Percentiles rank a stretch among this genome's conserved stretches.
These are phyloP conservation scores for Yamagishiella unicocca DNA, from an alignment of 139 green algal genomes.

Conservation along the genomic window DNA sequence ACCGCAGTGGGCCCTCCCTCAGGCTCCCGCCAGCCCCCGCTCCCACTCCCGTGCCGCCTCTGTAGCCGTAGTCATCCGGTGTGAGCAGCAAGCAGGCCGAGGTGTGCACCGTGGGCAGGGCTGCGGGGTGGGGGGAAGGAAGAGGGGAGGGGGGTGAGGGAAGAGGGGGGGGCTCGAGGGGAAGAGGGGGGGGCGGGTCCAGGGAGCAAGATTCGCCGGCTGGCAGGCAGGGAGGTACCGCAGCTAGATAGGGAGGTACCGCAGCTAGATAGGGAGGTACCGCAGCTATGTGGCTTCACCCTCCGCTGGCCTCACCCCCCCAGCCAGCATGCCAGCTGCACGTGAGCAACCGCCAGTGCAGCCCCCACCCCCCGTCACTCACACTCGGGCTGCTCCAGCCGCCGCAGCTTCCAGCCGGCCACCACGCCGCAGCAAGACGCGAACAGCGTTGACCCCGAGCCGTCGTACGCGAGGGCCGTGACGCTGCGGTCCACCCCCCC, in stretches of 20 bases:
- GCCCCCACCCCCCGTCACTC: not conserved
- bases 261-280: too few species aligned
- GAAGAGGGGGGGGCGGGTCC: too few species aligned
- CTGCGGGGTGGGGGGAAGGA: not conserved
- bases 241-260: too few species aligned
- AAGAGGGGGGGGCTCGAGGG: too few species aligned
- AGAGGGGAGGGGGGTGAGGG: not conserved
- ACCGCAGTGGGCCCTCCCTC: too few species aligned
- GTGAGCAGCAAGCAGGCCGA: not conserved
- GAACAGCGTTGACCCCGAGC: not conserved
- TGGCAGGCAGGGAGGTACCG: too few species aligned
- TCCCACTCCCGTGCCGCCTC: too few species aligned
- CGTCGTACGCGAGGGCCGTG: slow-evolving; percentile 10
- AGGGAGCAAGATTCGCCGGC: too few species aligned
- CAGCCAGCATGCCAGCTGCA: not conserved
- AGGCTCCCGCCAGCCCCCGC: too few species aligned
- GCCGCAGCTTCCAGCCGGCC: slow-evolving; percentile 30
- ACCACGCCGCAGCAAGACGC: slow-evolving; percentile 9
- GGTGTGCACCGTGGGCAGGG: not conserved
- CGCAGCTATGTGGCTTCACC: too few species aligned
- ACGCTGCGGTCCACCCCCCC: not conserved
- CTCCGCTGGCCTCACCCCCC: too few species aligned
- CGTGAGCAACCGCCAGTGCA: too few species aligned
- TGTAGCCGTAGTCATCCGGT: slow-evolving; percentile 23
- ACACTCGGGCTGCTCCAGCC: slow-evolving; percentile 26